Conservation (phyloP, 345 rosid species). For the Arabis alpina region DNA sequence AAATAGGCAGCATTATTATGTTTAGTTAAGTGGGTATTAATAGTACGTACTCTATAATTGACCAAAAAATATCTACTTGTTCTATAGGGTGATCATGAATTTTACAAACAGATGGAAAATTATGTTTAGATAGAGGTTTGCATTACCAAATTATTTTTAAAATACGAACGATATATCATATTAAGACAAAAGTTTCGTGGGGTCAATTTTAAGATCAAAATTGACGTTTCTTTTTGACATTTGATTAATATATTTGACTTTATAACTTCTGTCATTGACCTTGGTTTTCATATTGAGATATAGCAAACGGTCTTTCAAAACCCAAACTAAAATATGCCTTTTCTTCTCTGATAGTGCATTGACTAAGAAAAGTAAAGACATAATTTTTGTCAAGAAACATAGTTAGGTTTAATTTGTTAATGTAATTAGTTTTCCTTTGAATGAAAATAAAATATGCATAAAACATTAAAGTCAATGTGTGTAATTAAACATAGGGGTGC, state of each 20-base stretch:
- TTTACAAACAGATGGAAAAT: too few species aligned
- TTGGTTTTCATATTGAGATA: conserved; percentile 20
- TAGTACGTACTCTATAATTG: background rate
- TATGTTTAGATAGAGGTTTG: background rate
- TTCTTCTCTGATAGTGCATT: background rate
- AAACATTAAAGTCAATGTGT: background rate
- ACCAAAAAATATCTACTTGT: background rate
- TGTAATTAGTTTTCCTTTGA: background rate
- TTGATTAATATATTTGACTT: conserved; percentile 6
- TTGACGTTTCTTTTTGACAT: background rate
- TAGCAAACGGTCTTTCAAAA: conserved; percentile 18
- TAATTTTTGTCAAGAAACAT: background rate
- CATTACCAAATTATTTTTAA: background rate
- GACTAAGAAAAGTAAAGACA: conserved; percentile 7
- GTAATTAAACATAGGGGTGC: conserved; percentile 48
- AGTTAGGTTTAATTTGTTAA: background rate
- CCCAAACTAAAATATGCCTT: conserved; percentile 4
- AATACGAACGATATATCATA: too few species aligned
- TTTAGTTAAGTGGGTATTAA: background rate
- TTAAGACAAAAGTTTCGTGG: too few species aligned
- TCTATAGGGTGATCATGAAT: background rate
- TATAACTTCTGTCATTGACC: background rate
- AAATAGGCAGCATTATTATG: background rate
- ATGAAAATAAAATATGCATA: background rate
- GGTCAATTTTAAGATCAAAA: background rate